Conservation (phyloP, 805 yeast species). For the Yamadazyma laniorum region DNA sequence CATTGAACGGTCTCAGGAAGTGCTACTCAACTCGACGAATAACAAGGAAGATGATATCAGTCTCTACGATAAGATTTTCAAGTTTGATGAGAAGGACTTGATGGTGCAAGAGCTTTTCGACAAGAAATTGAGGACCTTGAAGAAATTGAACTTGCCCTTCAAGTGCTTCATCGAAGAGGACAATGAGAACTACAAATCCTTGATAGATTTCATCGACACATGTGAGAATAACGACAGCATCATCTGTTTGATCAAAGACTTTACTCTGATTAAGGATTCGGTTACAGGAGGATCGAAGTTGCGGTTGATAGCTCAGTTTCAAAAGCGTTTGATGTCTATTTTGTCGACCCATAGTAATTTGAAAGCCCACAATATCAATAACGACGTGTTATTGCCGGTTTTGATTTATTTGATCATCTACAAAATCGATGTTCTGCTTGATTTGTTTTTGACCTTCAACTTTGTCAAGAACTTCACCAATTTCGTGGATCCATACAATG, state of each 20-base stretch:
- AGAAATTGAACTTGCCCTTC: slow-evolving; percentile 26
- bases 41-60: slow-evolving; percentile 26
- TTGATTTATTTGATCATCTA: slow-evolving; percentile 36
- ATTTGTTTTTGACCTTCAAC: slow-evolving; percentile 34
- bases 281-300: slow-evolving; percentile 37
- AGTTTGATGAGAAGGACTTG: slow-evolving; percentile 39
- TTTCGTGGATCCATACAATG: slow-evolving; percentile 30
- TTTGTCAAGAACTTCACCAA: slow-evolving; percentile 37
- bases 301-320: slow-evolving; percentile 27
- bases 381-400: slow-evolving; percentile 40
- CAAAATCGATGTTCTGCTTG: slow-evolving; percentile 19
- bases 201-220: slow-evolving; percentile 18
- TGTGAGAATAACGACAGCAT: slow-evolving; percentile 8
- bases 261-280: slow-evolving; percentile 18
- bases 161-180: slow-evolving; percentile 28
- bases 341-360: slow-evolving; percentile 17
- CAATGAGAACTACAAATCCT: slow-evolving; percentile 7
- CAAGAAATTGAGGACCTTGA: slow-evolving; percentile 30
- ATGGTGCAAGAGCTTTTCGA: slow-evolving; percentile 34
- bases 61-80: slow-evolving; percentile 38
- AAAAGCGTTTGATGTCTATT: slow-evolving; percentile 25
- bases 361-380: slow-evolving; percentile 28
- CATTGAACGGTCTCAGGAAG: slow-evolving; percentile 33
- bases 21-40: slow-evolving; percentile 25
- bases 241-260: slow-evolving; percentile 6